phyloP scores from a whole-genome alignment of 805 yeast species.

The Tetrapisispora nanseiensis region DNA sequence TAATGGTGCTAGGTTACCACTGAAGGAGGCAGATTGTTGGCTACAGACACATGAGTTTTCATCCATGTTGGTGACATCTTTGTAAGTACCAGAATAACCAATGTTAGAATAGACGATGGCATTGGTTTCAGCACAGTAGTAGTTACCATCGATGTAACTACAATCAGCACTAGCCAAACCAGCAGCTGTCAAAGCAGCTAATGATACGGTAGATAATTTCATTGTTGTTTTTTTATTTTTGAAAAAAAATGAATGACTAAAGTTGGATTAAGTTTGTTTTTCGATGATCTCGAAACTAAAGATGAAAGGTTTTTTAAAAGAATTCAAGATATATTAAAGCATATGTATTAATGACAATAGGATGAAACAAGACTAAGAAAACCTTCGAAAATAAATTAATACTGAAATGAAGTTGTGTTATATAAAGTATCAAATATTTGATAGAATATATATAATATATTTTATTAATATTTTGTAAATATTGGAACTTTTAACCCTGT shows the following conservation, averaged over 20 bases:
- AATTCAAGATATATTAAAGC: no score
- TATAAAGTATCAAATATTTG: no score
- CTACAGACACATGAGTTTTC: constrained; percentile 60
- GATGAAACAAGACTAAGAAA: neutral
- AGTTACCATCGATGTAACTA: constrained; percentile 52
- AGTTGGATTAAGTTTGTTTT: constrained; percentile 15
- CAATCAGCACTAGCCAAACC: constrained; percentile 33
- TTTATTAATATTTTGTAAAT: neutral
- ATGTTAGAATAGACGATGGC: constrained; percentile 62
- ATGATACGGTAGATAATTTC: constrained; percentile 6
- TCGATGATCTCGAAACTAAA: neutral
- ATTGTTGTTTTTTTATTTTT: constrained; percentile 1
- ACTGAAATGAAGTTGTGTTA: no score
- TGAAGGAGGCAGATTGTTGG: constrained; percentile 44
- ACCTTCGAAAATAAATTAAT: no score
- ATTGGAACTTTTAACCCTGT: neutral
- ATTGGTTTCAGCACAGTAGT: constrained; percentile 65
- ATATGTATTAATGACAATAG: no score
- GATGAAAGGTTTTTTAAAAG: neutral
- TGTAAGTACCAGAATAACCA: constrained; percentile 79
- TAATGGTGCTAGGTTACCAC: constrained; percentile 57
- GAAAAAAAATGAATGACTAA: constrained; percentile 20
- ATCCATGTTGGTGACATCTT: constrained; percentile 74
- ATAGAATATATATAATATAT: neutral
- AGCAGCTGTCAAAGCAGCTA: constrained; percentile 17